Conservation (phyloP, 495 filamentous ascomycete genomes). For the Hamigera avellanea region DNA sequence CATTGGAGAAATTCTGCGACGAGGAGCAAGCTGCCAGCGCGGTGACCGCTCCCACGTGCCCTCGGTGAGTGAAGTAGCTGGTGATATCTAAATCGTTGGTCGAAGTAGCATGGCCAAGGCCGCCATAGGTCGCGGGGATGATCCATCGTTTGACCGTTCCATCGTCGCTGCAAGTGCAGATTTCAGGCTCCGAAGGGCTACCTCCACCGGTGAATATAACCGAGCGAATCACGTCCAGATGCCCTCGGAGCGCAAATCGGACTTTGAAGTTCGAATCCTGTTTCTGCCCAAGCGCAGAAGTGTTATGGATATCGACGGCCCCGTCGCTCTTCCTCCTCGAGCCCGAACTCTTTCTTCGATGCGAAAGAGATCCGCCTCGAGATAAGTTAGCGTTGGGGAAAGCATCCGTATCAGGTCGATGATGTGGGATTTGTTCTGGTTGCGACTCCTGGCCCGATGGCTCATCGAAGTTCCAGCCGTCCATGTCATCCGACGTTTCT, state of each 20-base stretch:
- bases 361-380: constrained; percentile 49
- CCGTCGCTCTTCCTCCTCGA: constrained; percentile 49
- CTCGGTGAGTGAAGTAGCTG: constrained; percentile 89
- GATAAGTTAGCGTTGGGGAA: constrained; percentile 78
- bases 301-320: constrained; percentile 30
- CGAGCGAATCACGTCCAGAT: constrained; percentile 84
- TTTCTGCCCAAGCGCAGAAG: constrained; percentile 20
- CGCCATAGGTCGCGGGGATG: constrained; percentile 66
- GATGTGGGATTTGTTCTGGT: constrained; percentile 39
- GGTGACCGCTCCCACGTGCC: constrained; percentile 82
- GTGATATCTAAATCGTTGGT: constrained; percentile 76
- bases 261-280: constrained; percentile 76
- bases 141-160: constrained; percentile 95
- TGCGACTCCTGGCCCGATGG: constrained; percentile 27
- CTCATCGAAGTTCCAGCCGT: constrained; percentile 92
- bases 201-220: constrained; percentile 95
- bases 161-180: constrained; percentile 93
- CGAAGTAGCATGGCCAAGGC: constrained; percentile 38
- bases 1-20: constrained; percentile 74
- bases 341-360: constrained; percentile 74
- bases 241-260: constrained; percentile 80
- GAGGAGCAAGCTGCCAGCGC: constrained; percentile 78
- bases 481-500: constrained; percentile 43
- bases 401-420: constrained; percentile 68
- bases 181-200: constrained; percentile 87